A percentile compares a stretch with the other conserved stretches of the same genome.
phyloP scores from a whole-genome alignment of 2,329 filamentous ascomycete species.

The Metarhizium humberi region DNA sequence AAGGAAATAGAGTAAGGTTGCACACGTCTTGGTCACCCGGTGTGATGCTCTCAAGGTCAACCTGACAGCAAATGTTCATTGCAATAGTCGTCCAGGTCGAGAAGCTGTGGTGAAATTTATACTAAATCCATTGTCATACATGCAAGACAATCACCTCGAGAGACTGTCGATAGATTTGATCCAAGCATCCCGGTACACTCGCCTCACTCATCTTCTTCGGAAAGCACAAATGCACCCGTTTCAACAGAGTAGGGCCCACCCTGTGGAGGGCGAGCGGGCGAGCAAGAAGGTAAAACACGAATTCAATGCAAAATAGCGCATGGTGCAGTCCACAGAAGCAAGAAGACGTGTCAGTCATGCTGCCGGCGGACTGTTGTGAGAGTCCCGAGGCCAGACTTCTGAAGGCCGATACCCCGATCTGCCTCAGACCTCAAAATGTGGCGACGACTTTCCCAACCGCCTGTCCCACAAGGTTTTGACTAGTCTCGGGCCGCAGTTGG shows the following conservation, averaged over 20 bases:
- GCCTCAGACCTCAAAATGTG: not conserved
- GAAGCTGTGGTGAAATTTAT: not conserved
- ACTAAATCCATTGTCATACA: not conserved
- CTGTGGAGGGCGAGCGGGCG: not conserved
- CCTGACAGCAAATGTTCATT: not conserved
- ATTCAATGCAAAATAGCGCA: not conserved
- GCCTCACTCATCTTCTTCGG: not conserved
- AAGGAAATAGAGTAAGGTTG: not conserved
- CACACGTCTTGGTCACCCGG: not conserved
- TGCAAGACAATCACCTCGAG: not conserved
- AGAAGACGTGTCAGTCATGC: slow-evolving; percentile 2
- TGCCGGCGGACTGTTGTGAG: not conserved
- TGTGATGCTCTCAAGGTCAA: not conserved
- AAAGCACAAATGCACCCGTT: not conserved
- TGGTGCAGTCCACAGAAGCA: slow-evolving; percentile 1
- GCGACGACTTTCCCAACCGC: not conserved
- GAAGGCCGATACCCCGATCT: not conserved
- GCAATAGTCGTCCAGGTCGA: not conserved
- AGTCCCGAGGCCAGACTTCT: not conserved
- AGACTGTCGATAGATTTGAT: not conserved
- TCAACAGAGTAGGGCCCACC: not conserved
- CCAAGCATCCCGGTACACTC: not conserved
- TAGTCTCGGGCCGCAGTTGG: slow-evolving; percentile 20
- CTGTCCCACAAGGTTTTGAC: slow-evolving; percentile 3
- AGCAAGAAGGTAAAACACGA: not conserved